Evolutionary conservation across 768 basidiomycete species (phyloP).

Genomic region (Russula ochroleuca): DNA sequence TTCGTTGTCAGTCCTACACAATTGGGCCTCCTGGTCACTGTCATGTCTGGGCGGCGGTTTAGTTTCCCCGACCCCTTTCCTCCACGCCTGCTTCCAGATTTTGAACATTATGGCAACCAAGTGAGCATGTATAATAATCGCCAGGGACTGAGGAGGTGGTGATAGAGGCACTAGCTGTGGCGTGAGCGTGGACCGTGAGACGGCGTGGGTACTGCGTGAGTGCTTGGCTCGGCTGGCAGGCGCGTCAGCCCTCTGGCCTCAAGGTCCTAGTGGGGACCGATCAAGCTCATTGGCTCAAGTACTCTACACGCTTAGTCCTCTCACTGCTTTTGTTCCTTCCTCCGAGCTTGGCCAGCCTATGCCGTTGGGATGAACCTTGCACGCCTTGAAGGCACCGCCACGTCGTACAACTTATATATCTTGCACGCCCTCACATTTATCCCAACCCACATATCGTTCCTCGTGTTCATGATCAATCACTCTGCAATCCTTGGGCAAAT

Average conservation of each 20-base stretch:
- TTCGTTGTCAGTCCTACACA: conserved; percentile 21
- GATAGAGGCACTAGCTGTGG: neutral
- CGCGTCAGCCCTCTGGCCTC: neutral
- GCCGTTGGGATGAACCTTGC: conserved; percentile 4
- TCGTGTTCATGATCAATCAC: conserved; percentile 25
- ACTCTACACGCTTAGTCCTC: neutral
- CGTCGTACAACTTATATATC: conserved; percentile 6
- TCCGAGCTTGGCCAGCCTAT: neutral
- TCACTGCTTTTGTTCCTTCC: neutral
- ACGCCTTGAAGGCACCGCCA: conserved; percentile 2
- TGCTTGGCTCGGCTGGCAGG: neutral
- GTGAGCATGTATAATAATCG: conserved; percentile 1
- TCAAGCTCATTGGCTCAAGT: neutral
- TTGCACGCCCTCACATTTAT: neutral
- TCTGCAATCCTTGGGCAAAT: conserved; percentile 18
- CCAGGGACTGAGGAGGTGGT: neutral
- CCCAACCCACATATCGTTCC: neutral
- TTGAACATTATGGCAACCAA: conserved; percentile 41
- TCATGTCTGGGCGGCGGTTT: conserved; percentile 18
- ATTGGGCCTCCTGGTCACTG: conserved; percentile 23
- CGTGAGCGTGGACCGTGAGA: no score
- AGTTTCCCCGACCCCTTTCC: conserved; percentile 32
- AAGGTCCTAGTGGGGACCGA: no score
- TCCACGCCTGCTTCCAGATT: conserved; percentile 50
- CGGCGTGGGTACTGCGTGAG: no score